Evolutionary conservation across 106 monocot genomes (phyloP).

Genomic region (Allium cepa): DNA sequence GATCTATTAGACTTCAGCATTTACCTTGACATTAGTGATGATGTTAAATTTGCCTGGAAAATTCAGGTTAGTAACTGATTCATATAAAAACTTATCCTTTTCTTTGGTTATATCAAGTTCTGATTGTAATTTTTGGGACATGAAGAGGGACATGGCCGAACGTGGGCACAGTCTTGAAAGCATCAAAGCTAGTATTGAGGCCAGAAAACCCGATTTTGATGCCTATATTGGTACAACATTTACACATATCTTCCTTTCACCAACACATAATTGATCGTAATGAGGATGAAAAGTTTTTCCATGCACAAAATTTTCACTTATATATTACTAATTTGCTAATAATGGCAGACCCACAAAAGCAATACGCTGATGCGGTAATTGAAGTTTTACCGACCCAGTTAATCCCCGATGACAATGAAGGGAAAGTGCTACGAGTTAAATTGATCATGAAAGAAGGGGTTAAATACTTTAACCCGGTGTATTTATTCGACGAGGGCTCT

Average conservation of each 20-base stretch:
- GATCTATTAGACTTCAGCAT: conserved; percentile 99
- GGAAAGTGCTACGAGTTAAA: conserved; percentile 73
- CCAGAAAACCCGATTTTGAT: conserved; percentile 93
- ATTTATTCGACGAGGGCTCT: conserved; percentile 98
- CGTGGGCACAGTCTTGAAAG: conserved; percentile 98
- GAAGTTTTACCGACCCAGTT: conserved; percentile 90
- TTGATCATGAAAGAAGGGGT: conserved; percentile 89
- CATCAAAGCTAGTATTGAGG: conserved; percentile 96
- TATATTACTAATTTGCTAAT: background rate
- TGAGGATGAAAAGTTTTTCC: too few relatives aligned
- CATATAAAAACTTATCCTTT: background rate
- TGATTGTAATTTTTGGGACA: background rate
- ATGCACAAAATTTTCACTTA: too few relatives aligned
- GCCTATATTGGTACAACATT: conserved; percentile 70
- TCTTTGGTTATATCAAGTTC: too few relatives aligned
- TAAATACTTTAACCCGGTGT: conserved; percentile 78
- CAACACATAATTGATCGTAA: too few relatives aligned
- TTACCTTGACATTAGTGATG: conserved; percentile 98
- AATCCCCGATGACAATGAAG: conserved; percentile 93
- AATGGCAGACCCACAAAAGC: conserved; percentile 83
- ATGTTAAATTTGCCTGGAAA: conserved; percentile 99
- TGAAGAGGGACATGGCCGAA: conserved; percentile 97
- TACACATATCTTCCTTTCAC: too few relatives aligned
- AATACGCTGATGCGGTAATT: conserved; percentile 89
- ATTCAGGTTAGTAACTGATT: conserved; percentile 57